Evolutionary conservation across 257 asterid genomes (phyloP).

Genomic region (Agastache rugosa): DNA sequence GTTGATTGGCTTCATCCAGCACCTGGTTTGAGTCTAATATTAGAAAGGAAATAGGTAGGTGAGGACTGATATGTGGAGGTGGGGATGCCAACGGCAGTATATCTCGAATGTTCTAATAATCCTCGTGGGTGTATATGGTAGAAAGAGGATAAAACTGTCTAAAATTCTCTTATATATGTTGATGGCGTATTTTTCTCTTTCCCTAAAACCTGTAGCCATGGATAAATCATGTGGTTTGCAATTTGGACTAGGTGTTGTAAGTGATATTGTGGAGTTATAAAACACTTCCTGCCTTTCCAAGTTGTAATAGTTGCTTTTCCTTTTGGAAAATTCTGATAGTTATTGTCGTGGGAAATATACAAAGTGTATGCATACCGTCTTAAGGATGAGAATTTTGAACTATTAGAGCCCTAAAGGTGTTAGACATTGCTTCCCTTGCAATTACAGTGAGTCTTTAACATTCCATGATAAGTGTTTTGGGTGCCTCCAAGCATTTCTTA

Average conservation of each 20-base stretch:
- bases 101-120: not conserved
- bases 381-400: not conserved
- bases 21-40: no score
- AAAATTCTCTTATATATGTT: no score
- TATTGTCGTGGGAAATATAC: not conserved
- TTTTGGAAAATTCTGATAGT: not conserved
- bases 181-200: not conserved
- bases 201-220: not conserved
- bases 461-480: not conserved
- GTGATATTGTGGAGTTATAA: not conserved
- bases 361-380: not conserved
- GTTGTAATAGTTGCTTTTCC: not conserved
- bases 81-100: not conserved
- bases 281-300: not conserved
- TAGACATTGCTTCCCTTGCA: not conserved
- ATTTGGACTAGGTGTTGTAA: not conserved
- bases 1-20: not conserved
- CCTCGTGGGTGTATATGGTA: not conserved
- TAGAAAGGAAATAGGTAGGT: not conserved
- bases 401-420: not conserved
- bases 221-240: not conserved
- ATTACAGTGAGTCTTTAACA: not conserved
- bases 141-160: not conserved
- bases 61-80: not conserved
- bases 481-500: not conserved